phyloP scores from a whole-genome alignment of 75 land plant species.

The Chamaecyparis obtusa region DNA sequence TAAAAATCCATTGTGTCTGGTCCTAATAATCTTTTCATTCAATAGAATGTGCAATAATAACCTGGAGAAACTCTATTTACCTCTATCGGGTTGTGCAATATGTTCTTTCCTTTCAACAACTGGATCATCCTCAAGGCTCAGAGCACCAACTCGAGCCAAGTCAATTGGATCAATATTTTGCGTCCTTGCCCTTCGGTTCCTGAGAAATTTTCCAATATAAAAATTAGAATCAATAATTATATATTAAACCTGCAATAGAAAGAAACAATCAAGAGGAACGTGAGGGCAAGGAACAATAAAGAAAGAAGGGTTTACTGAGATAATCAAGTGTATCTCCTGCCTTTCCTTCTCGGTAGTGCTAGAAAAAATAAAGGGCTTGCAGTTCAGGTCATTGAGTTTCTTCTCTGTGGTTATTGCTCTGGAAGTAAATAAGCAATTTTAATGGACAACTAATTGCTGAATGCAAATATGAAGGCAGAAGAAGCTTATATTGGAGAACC shows the following conservation, averaged over 20 bases:
- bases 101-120: not conserved
- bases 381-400: not conserved
- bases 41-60: not conserved
- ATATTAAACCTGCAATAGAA: constrained; percentile 7
- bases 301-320: not conserved
- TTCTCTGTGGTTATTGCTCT: not conserved
- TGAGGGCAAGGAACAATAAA: not conserved
- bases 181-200: constrained; percentile 32
- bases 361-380: not conserved
- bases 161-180: constrained; percentile 22
- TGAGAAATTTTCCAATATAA: not conserved
- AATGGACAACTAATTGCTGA: not conserved
- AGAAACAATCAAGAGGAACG: not conserved
- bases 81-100: not conserved
- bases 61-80: not conserved
- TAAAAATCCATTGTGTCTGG: not conserved
- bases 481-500: not conserved
- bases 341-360: not conserved
- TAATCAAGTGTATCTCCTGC: not conserved
- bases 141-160: constrained; percentile 25
- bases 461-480: not conserved
- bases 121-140: constrained; percentile 16
- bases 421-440: not conserved
- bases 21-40: not conserved
- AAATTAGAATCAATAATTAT: not conserved